These are phyloP conservation scores for Penicillium herquei DNA, from an alignment of 495 filamentous ascomycete genomes.

Conservation along the genomic window DNA sequence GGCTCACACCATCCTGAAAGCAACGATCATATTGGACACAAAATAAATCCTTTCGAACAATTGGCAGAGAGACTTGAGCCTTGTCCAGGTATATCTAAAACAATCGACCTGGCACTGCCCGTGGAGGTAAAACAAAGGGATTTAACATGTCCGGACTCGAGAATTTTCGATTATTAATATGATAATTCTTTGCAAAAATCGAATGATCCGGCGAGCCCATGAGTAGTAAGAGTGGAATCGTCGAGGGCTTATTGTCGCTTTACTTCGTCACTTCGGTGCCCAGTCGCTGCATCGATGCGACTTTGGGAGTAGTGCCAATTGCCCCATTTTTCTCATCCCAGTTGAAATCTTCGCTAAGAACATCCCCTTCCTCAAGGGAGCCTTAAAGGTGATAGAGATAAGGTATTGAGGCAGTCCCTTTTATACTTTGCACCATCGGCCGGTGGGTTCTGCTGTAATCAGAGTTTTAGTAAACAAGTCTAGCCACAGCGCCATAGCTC, in stretches of 20 bases:
- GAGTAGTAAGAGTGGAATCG: not conserved
- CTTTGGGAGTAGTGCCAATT: constrained; percentile 59
- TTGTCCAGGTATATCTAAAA: constrained; percentile 49
- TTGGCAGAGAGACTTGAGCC: constrained; percentile 54
- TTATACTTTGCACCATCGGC: not conserved
- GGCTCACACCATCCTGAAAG: constrained; percentile 4
- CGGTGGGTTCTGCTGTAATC: not conserved
- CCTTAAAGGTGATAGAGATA: constrained; percentile 45
- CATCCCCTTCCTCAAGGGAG: constrained; percentile 54
- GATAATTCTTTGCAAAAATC: constrained; percentile 33
- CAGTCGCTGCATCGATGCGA: constrained; percentile 53
- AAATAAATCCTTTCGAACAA: constrained; percentile 44
- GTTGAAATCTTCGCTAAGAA: constrained; percentile 55
- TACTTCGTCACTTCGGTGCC: not conserved
- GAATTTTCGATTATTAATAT: constrained; percentile 51
- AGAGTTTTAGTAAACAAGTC: not conserved
- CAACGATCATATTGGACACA: constrained; percentile 27
- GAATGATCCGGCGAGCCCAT: constrained; percentile 2
- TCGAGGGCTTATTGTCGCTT: not conserved
- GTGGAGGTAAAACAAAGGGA: constrained; percentile 45
- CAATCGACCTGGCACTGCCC: constrained; percentile 42
- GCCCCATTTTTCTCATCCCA: constrained; percentile 38
- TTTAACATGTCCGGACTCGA: constrained; percentile 29
- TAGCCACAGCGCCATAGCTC: too few relatives aligned
- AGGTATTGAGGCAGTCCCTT: not conserved